phyloP scores from a whole-genome alignment of 2,329 filamentous ascomycete genomes.

The Colletotrichum chlorophyti region DNA sequence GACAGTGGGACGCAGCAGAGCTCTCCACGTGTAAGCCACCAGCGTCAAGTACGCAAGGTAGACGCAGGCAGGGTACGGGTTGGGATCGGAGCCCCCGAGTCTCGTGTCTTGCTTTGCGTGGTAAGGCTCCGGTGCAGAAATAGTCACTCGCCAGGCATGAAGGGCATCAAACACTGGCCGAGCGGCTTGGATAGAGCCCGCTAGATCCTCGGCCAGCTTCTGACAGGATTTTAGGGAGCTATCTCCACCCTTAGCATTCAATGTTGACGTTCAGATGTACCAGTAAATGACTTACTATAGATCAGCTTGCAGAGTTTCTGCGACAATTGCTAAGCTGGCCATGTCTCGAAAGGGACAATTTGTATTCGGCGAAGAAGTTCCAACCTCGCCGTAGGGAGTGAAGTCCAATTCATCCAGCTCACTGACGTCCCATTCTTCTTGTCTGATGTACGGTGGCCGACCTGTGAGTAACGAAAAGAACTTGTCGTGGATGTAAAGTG shows the following conservation, averaged over 20 bases:
- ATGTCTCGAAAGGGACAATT: background rate
- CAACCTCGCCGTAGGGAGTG: background rate
- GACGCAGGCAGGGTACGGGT: background rate
- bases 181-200: background rate
- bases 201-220: background rate
- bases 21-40: background rate
- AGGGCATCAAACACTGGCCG: background rate
- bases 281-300: background rate
- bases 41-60: background rate
- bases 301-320: background rate
- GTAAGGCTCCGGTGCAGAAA: background rate
- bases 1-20: background rate
- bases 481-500: constrained; percentile 46
- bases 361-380: background rate
- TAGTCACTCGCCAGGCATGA: background rate
- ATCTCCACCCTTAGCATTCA: background rate
- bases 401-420: background rate
- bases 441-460: constrained; percentile 41
- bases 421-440: constrained; percentile 37
- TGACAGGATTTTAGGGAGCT: background rate
- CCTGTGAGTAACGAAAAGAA: constrained; percentile 44
- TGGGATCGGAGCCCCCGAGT: too few relatives aligned
- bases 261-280: too few relatives aligned
- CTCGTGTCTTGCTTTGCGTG: background rate
- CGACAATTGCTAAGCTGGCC: background rate